These are phyloP conservation scores for Cryptococcus hybrid DNA, from an alignment of 1,284 basidiomycete species.

Conservation along the genomic window DNA sequence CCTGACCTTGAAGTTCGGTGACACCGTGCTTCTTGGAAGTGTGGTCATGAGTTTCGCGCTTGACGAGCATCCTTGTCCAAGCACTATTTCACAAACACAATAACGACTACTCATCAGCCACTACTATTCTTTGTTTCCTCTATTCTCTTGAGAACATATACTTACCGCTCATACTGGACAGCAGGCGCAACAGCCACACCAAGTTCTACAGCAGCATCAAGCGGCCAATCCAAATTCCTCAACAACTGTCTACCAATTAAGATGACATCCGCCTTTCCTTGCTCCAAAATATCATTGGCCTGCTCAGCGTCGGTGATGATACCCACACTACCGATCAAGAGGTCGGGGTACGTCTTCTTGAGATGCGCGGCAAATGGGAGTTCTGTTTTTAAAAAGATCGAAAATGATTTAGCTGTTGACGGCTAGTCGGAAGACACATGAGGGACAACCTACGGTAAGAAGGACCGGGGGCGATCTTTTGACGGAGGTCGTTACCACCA, in stretches of 20 bases:
- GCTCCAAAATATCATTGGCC: conserved; percentile 65
- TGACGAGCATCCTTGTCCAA: conserved; percentile 56
- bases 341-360: conserved; percentile 61
- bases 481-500: conserved; percentile 65
- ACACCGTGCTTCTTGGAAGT: conserved; percentile 14
- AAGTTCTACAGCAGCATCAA: conserved; percentile 43
- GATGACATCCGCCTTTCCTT: conserved; percentile 66
- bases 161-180: conserved; percentile 45
- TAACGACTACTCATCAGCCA: conserved; percentile 47
- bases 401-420: neutral
- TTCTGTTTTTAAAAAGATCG: conserved; percentile 43
- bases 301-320: conserved; percentile 64
- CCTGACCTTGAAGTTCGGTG: conserved; percentile 26
- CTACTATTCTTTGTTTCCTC: conserved; percentile 21
- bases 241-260: conserved; percentile 62
- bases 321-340: conserved; percentile 68
- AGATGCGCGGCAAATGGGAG: conserved; percentile 68
- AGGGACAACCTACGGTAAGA: conserved; percentile 60
- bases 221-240: conserved; percentile 49
- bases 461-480: conserved; percentile 59
- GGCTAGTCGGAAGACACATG: neutral
- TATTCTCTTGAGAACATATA: neutral
- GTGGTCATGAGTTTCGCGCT: conserved; percentile 25
- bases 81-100: conserved; percentile 54
- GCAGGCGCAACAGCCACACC: conserved; percentile 45